Conservation (phyloP, 2,329 filamentous ascomycete genomes). For the Fusarium sp. region DNA sequence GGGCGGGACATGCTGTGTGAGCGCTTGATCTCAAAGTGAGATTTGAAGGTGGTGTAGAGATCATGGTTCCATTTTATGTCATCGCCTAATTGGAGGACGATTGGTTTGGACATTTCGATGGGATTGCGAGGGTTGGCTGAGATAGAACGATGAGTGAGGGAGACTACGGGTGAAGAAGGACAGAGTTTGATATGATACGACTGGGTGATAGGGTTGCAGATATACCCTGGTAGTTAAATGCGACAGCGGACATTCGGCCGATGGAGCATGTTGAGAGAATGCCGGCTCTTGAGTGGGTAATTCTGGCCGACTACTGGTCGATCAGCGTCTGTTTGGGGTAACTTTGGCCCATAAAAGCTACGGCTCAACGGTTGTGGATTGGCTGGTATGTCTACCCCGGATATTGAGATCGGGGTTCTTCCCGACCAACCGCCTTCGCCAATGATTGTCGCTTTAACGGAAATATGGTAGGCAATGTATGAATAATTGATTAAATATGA, state of each 20-base stretch:
- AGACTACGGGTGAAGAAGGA: background rate
- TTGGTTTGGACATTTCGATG: slow-evolving; percentile 42
- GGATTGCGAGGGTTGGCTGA: no score
- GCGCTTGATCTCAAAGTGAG: slow-evolving; percentile 43
- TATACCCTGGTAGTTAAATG: no score
- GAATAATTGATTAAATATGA: no score
- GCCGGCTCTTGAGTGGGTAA: slow-evolving; percentile 25
- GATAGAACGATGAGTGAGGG: background rate
- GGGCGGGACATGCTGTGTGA: slow-evolving; percentile 45
- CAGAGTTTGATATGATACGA: background rate
- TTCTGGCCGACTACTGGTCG: background rate
- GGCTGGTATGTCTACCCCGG: background rate
- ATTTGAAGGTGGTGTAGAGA: slow-evolving; percentile 40
- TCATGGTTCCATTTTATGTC: slow-evolving; percentile 47
- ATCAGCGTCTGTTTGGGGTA: background rate
- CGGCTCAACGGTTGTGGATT: background rate
- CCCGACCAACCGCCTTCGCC: background rate
- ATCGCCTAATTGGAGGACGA: slow-evolving; percentile 47
- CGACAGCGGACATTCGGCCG: slow-evolving; percentile 36
- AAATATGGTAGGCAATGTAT: background rate
- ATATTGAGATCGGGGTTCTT: slow-evolving; percentile 15
- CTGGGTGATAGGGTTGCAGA: background rate
- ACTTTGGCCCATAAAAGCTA: slow-evolving; percentile 1
- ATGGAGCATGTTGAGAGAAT: slow-evolving; percentile 31
- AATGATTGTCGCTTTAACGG: background rate